These are phyloP conservation scores for Penicillium cinerascens DNA, from an alignment of 495 filamentous ascomycete species.

Conservation along the genomic window DNA sequence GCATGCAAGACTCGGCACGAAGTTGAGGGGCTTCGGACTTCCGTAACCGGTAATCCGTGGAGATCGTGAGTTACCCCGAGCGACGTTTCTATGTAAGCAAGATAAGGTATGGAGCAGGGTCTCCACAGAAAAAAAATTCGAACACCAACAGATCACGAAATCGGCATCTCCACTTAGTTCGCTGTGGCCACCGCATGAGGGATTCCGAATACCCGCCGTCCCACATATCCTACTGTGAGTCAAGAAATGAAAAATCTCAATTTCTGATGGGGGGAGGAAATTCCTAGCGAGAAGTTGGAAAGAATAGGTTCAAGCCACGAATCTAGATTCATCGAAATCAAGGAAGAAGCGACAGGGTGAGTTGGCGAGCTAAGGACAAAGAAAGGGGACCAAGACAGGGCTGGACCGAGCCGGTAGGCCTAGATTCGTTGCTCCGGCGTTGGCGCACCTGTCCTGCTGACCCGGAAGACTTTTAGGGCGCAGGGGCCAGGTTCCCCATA, in stretches of 20 bases:
- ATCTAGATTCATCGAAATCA: slow-evolving; percentile 1
- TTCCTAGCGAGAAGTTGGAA: background rate
- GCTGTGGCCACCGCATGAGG: background rate
- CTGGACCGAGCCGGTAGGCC: slow-evolving; percentile 1
- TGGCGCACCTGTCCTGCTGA: slow-evolving; percentile 5
- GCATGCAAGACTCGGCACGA: background rate
- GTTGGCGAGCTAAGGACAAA: background rate
- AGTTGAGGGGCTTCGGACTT: slow-evolving; percentile 28
- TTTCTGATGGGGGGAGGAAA: background rate
- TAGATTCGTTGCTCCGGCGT: slow-evolving; percentile 18
- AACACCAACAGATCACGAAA: slow-evolving; percentile 30
- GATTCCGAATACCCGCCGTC: slow-evolving; percentile 11
- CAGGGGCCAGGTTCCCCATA: slow-evolving; percentile 22
- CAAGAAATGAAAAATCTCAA: background rate
- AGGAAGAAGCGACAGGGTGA: background rate
- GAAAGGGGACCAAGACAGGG: slow-evolving; percentile 1
- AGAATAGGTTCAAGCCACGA: background rate
- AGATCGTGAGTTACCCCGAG: slow-evolving; percentile 27
- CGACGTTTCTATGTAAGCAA: slow-evolving; percentile 13
- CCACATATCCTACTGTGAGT: background rate
- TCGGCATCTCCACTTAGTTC: slow-evolving; percentile 10
- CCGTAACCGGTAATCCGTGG: slow-evolving; percentile 27
- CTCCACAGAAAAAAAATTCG: slow-evolving; percentile 32
- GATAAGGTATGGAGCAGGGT: slow-evolving; percentile 27
- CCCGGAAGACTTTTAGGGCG: slow-evolving; percentile 16